phyloP scores from a whole-genome alignment of 306 rosid genomes.

The Cucumis melo region DNA sequence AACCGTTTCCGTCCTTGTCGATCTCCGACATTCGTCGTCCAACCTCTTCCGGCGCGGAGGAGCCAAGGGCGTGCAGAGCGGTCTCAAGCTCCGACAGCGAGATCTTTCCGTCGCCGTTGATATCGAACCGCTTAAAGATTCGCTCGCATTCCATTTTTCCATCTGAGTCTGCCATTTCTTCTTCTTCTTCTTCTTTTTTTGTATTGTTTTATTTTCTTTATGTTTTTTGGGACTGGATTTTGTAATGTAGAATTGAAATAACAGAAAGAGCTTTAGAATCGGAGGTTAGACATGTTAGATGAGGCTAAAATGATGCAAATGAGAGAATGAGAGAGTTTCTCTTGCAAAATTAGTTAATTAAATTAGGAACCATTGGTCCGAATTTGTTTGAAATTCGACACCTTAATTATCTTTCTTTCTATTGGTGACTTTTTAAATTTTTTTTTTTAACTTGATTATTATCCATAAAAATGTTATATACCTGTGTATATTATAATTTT shows the following conservation, averaged over 20 bases:
- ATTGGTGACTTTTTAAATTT: too few relatives aligned
- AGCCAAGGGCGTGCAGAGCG: constrained; percentile 43
- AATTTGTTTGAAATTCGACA: too few relatives aligned
- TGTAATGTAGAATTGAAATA: not conserved
- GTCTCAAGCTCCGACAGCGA: constrained; percentile 36
- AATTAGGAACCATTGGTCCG: not conserved
- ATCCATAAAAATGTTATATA: too few relatives aligned
- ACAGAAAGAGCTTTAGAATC: not conserved
- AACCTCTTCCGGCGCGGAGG: constrained; percentile 43
- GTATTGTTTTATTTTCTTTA: too few relatives aligned
- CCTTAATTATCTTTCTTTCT: too few relatives aligned
- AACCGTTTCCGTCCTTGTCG: constrained; percentile 50
- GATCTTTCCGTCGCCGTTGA: constrained; percentile 47
- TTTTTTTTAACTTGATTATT: too few relatives aligned
- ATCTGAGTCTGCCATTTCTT: constrained; percentile 12
- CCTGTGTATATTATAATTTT: too few relatives aligned
- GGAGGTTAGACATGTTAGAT: too few relatives aligned
- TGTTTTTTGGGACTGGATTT: not conserved
- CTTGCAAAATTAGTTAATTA: not conserved
- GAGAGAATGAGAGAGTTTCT: not conserved
- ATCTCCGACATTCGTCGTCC: constrained; percentile 39
- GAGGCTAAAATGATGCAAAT: not conserved
- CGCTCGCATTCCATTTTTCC: constrained; percentile 31
- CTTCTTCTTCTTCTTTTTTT: not conserved
- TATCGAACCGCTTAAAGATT: constrained; percentile 50